Evolutionary conservation across 2,329 filamentous ascomycete species (phyloP), one percentile per base, ranked within the genome.

Genomic region (Colletotrichum brevisporum): DNA sequence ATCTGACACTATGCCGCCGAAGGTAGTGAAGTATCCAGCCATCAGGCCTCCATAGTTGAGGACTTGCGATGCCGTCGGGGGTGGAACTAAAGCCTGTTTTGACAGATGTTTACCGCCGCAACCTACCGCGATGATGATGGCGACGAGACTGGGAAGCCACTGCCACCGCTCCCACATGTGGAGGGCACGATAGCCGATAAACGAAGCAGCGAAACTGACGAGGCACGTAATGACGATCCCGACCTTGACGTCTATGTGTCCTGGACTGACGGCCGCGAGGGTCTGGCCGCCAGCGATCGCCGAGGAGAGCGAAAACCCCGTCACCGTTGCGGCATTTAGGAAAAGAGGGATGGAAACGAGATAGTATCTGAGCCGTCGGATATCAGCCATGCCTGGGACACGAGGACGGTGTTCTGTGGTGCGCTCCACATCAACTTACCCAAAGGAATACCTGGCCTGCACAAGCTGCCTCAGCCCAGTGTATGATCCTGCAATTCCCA

Each of bases 391-490:
- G 10, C 31, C 31, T 36, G 31, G 6, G 9, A 36, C 31, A 36
- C 31, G 31, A 36, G 31, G 31, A 36, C 31, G 31, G 8, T 31
- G 31, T 36, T 36, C 8, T 36, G 31, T 36, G 31, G 31, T 36
- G 6, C 31, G 10, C 31, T 36, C 31, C 8, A 21, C 8, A 47
- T 12, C 43, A 27, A 55, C 75, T 73, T 74, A 86, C 81, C 87
- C 87, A 73, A 89, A 90, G 0, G 85, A 85, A 76, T 89, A 90
- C 36, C 88, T 82, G n/a, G 88, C 87, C 72, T 89, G 87, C 6
- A 90, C 83, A 74, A 89, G 84, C 75, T 90, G 88, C 18, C 88
- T 81, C 80, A 90, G 82, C 15, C 88, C 88, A 2, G 87, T 90
- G 66, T 83, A 82, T 16, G 86, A 85, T 0, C 87, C 87, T 12